Evolutionary conservation across 352 stramenopile genomes (phyloP).

Genomic region (Phytophthora fragariaefolia): DNA sequence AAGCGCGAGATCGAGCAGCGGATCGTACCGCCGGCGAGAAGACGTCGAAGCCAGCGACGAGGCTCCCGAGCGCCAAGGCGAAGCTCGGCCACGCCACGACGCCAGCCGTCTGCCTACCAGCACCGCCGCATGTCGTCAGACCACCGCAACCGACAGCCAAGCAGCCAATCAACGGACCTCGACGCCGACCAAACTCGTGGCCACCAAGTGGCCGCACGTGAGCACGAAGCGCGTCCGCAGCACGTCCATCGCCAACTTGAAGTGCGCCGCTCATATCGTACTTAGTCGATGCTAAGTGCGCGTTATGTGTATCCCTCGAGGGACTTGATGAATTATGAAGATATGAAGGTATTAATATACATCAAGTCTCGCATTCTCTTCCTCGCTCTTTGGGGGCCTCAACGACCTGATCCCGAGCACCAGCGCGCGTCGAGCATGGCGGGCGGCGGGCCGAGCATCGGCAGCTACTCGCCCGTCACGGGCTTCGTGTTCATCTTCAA

Average conservation of each 20-base stretch:
- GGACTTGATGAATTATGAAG: too few species aligned
- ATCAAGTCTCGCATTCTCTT: conserved; percentile 19
- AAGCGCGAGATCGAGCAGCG: too few species aligned
- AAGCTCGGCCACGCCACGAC: conserved; percentile 54
- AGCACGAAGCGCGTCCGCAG: conserved; percentile 63
- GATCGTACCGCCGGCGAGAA: conserved; percentile 49
- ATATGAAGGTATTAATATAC: too few species aligned
- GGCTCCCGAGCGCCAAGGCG: conserved; percentile 35
- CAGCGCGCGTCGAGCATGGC: conserved; percentile 44
- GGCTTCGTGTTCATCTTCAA: conserved; percentile 94
- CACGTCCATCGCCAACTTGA: conserved; percentile 30
- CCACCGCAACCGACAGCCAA: not conserved
- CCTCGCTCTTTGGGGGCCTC: conserved; percentile 2
- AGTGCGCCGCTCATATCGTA: conserved; percentile 17
- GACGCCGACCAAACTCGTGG: conserved; percentile 46
- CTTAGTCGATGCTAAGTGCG: conserved; percentile 27
- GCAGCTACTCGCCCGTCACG: conserved; percentile 86
- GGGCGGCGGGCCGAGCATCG: conserved; percentile 51
- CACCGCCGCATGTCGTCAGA: not conserved
- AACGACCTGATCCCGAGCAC: conserved; percentile 17
- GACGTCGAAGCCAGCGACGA: conserved; percentile 58
- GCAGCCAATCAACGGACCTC: conserved; percentile 1
- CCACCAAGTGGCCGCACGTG: conserved; percentile 62
- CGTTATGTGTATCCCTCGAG: too few species aligned
- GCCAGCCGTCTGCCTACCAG: conserved; percentile 25